These are phyloP conservation scores for Talinum fruticosum DNA, from an alignment of 148 eudicot species.

Conservation along the genomic window DNA sequence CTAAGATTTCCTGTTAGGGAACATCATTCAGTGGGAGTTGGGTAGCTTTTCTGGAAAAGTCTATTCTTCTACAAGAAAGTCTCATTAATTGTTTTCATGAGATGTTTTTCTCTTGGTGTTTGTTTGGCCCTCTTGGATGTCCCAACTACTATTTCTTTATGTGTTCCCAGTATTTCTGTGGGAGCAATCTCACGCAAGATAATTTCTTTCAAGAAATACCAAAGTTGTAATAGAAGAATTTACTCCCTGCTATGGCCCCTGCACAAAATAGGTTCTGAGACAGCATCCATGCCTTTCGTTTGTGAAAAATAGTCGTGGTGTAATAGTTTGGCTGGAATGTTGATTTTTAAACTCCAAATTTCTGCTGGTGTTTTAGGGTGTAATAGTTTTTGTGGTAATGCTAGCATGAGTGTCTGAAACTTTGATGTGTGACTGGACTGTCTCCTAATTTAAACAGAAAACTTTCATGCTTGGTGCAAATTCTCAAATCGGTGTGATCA, in stretches of 20 bases:
- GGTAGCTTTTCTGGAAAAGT: no score
- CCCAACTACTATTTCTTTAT: background rate
- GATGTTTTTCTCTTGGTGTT: no score
- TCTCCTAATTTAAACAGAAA: background rate
- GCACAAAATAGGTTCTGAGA: background rate
- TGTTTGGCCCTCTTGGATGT: no score
- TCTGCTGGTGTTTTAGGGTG: background rate
- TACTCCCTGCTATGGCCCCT: background rate
- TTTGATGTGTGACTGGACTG: background rate
- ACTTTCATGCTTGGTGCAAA: background rate
- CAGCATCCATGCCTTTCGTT: background rate
- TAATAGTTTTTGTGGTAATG: conserved; percentile 1
- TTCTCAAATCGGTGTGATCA: background rate
- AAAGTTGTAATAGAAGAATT: background rate
- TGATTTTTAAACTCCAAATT: background rate
- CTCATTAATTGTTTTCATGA: no score
- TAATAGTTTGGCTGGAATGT: no score
- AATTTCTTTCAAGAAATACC: no score
- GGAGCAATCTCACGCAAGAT: background rate
- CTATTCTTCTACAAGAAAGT: no score
- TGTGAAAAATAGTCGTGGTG: no score
- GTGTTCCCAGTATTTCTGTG: background rate
- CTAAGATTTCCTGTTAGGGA: no score
- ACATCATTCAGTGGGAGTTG: no score
- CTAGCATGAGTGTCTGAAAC: background rate